phyloP scores from a whole-genome alignment of 192 early-diverging fungal genomes.

The Backusella tuberculispora region DNA sequence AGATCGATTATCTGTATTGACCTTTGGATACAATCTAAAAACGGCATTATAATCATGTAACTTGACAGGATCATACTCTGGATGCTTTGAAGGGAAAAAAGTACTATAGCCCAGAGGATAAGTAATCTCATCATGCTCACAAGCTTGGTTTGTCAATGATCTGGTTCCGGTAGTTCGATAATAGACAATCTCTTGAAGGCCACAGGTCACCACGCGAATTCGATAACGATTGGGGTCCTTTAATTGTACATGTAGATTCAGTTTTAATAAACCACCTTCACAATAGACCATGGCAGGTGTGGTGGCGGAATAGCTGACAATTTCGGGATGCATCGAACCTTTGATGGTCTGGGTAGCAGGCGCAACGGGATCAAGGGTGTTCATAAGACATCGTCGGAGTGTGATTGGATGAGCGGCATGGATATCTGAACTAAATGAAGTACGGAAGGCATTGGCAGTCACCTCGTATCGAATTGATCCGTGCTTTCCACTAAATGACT shows the following conservation, averaged over 20 bases:
- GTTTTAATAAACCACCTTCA: slow-evolving; percentile 41
- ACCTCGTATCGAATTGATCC: slow-evolving; percentile 51
- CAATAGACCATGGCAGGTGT: slow-evolving; percentile 37
- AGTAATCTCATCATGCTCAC: slow-evolving; percentile 27
- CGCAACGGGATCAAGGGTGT: background rate
- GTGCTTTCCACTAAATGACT: slow-evolving; percentile 45
- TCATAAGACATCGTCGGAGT: slow-evolving; percentile 46
- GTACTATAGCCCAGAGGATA: slow-evolving; percentile 38
- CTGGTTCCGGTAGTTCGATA: slow-evolving; percentile 36
- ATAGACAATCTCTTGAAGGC: slow-evolving; percentile 34
- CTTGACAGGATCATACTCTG: slow-evolving; percentile 23
- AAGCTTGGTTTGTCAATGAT: slow-evolving; percentile 9
- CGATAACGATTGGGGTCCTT: slow-evolving; percentile 13
- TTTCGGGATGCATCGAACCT: slow-evolving; percentile 15
- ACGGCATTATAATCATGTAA: slow-evolving; percentile 31
- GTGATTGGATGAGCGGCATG: slow-evolving; percentile 41
- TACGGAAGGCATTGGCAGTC: slow-evolving; percentile 33
- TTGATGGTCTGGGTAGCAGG: slow-evolving; percentile 12
- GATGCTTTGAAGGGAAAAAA: slow-evolving; percentile 19
- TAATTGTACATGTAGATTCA: slow-evolving; percentile 30
- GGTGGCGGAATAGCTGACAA: slow-evolving; percentile 31
- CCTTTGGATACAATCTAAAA: slow-evolving; percentile 32
- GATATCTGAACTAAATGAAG: slow-evolving; percentile 45
- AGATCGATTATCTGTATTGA: slow-evolving; percentile 39
- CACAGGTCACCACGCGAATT: slow-evolving; percentile 31